Conservation (phyloP, 257 asterid genomes). For the Agastache rugosa region DNA sequence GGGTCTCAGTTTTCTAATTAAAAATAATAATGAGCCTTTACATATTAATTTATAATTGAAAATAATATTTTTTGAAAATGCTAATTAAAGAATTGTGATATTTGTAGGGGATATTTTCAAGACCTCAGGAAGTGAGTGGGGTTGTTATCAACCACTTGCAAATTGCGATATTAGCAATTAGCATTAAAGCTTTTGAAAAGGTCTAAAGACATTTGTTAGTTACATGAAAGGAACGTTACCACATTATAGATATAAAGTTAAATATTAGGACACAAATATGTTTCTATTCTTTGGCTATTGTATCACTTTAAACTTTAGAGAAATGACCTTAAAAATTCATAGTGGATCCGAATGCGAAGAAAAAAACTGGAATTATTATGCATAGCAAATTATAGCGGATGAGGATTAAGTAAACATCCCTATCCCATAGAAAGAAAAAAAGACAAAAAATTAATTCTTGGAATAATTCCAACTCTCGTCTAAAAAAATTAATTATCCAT, state of each 20-base stretch:
- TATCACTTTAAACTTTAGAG: neutral
- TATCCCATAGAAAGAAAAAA: neutral
- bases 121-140: slow-evolving; percentile 26
- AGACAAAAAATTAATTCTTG: neutral
- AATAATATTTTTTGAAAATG: slow-evolving; percentile 3
- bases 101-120: slow-evolving; percentile 12
- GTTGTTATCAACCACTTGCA: neutral
- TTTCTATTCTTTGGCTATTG: neutral
- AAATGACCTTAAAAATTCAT: neutral
- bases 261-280: slow-evolving; percentile 2
- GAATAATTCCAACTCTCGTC: slow-evolving; percentile 10
- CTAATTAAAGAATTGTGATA: slow-evolving; percentile 1
- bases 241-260: slow-evolving; percentile 17
- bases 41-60: neutral
- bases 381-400: neutral
- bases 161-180: slow-evolving; percentile 6
- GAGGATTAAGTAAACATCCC: slow-evolving; percentile 16
- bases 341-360: neutral
- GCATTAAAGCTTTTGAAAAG: slow-evolving; percentile 1
- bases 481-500: neutral
- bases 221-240: slow-evolving; percentile 14
- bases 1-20: neutral
- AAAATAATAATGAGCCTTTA: neutral
- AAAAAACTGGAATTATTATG: neutral
- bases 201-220: slow-evolving; percentile 23